Evolutionary conservation across 169 alveolate species (phyloP).

Genomic region (Cryptosporidium ryanae): DNA sequence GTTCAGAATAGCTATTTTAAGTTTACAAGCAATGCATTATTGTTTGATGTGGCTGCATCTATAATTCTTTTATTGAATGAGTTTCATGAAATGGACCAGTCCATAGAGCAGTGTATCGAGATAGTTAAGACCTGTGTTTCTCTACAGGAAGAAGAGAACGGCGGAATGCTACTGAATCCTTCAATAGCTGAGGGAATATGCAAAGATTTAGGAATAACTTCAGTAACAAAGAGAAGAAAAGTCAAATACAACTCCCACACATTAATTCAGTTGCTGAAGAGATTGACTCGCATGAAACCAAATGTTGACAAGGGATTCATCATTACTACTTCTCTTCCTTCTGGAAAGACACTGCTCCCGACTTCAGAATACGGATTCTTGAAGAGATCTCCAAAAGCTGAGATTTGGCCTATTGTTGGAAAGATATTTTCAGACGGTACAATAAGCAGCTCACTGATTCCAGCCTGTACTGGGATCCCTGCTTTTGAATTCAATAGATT

Average conservation of each 20-base stretch:
- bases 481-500: slow-evolving; percentile 49
- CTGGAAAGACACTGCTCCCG: slow-evolving; percentile 42
- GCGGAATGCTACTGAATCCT: background rate
- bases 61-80: slow-evolving; percentile 47
- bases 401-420: slow-evolving; percentile 53
- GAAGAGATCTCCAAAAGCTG: slow-evolving; percentile 1
- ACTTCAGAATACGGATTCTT: slow-evolving; percentile 26
- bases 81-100: slow-evolving; percentile 32
- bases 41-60: slow-evolving; percentile 61
- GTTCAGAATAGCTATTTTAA: slow-evolving; percentile 60
- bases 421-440: slow-evolving; percentile 59
- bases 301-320: background rate
- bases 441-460: slow-evolving; percentile 18
- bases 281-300: slow-evolving; percentile 17
- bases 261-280: slow-evolving; percentile 17
- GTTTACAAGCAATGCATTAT: slow-evolving; percentile 3
- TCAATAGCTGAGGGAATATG: slow-evolving; percentile 43
- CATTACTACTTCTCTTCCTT: slow-evolving; percentile 32
- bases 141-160: slow-evolving; percentile 8
- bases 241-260: slow-evolving; percentile 6
- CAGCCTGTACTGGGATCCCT: slow-evolving; percentile 49
- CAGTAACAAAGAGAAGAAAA: background rate
- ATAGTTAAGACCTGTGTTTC: slow-evolving; percentile 17
- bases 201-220: slow-evolving; percentile 34
- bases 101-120: slow-evolving; percentile 42